A percentile compares a stretch with the other conserved stretches of the same genome.
phyloP scores from a whole-genome alignment of 2,329 filamentous ascomycete genomes.

The Colletotrichum sp. region DNA sequence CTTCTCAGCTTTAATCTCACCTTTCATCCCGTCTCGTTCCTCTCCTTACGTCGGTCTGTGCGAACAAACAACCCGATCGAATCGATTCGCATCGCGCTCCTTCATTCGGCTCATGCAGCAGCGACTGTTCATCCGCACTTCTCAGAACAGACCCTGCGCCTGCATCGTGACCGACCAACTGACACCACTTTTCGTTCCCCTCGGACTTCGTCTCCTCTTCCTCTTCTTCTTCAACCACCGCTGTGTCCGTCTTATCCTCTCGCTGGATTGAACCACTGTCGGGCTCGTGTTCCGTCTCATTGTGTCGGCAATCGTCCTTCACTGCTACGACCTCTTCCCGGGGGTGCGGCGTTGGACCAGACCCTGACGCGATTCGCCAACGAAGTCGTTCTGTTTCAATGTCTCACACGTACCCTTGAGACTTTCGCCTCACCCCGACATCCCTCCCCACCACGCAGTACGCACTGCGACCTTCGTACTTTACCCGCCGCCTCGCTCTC shows the following conservation, averaged over 20 bases:
- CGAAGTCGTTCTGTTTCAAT: constrained; percentile 2
- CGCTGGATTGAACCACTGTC: neutral
- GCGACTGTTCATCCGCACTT: neutral
- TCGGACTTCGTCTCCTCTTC: neutral
- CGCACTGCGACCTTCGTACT: neutral
- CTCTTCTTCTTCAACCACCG: neutral
- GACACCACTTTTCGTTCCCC: neutral
- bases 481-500: neutral
- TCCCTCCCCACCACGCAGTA: neutral
- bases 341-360: neutral
- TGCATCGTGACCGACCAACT: neutral
- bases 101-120: neutral
- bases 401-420: constrained; percentile 16
- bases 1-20: constrained; percentile 11
- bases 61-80: neutral
- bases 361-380: constrained; percentile 8
- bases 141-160: neutral
- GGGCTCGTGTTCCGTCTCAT: constrained; percentile 5
- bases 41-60: constrained; percentile 19
- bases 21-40: constrained; percentile 13
- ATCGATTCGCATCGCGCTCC: neutral
- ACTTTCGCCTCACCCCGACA: neutral
- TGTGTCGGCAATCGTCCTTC: neutral
- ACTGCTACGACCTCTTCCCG: neutral
- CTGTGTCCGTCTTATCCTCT: neutral